phyloP scores from a whole-genome alignment of 2,329 filamentous ascomycete species.

The Lachnellula willkommii region DNA sequence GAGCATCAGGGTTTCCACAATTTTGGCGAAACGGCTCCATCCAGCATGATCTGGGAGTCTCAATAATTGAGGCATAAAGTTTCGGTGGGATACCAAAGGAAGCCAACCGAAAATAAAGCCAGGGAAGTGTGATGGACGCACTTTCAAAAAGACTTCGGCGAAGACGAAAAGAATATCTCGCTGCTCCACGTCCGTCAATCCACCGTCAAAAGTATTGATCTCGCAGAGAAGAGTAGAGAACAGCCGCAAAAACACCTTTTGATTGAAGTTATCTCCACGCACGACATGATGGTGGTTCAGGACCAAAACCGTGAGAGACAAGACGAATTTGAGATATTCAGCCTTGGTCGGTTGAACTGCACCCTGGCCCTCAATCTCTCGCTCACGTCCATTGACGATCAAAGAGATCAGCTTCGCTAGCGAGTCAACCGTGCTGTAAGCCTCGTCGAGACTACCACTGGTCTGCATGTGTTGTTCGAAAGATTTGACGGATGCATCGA shows the following conservation, averaged over 20 bases:
- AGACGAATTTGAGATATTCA: constrained; percentile 68
- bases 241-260: constrained; percentile 85
- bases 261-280: constrained; percentile 75
- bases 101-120: constrained; percentile 85
- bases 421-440: constrained; percentile 65
- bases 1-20: constrained; percentile 66
- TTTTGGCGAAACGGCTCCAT: constrained; percentile 69
- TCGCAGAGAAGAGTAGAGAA: constrained; percentile 80
- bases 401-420: constrained; percentile 74
- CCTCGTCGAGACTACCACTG: constrained; percentile 52
- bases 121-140: constrained; percentile 73
- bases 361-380: constrained; percentile 49
- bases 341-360: constrained; percentile 47
- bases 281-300: constrained; percentile 81
- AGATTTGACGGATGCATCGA: constrained; percentile 72
- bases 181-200: constrained; percentile 56
- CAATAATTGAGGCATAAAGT: constrained; percentile 76
- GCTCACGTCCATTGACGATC: constrained; percentile 66
- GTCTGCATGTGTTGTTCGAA: constrained; percentile 66
- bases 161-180: constrained; percentile 67
- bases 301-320: constrained; percentile 73
- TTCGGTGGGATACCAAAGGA: constrained; percentile 73
- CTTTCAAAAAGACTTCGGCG: constrained; percentile 62
- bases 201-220: constrained; percentile 54
- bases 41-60: constrained; percentile 61